Evolutionary conservation across 169 alveolate genomes (phyloP), one percentile per base, ranked within the genome.

Genomic region (Plasmodium cynomolgi): DNA sequence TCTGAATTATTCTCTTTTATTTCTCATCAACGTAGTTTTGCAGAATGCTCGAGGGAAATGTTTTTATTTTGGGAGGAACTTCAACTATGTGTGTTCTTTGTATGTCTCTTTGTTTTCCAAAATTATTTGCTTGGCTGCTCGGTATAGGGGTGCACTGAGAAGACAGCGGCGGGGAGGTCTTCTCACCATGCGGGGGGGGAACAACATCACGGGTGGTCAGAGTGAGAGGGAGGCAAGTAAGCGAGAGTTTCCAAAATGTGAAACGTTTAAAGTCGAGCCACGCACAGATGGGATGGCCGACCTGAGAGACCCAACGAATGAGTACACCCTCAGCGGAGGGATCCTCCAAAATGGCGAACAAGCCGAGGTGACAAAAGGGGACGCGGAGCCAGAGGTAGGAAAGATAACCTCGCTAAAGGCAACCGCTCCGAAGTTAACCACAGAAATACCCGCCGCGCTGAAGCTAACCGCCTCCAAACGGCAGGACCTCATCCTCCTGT

Each of bases 401-500:
- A n/a, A n/a, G n/a, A n/a, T n/a, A n/a, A n/a, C n/a, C n/a, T n/a
- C n/a, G n/a, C n/a, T n/a, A n/a, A n/a, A n/a, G n/a, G n/a, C n/a
- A n/a, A n/a, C n/a, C n/a, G n/a, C n/a, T n/a, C 7, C 11, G 11
- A 68, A 9, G 34, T 13, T 7, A 9, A 0, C 8, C 1, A 9
- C 17, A 72, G 33, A 20, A 23, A 4, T 5, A 0, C 7, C 17
- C 1, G 3, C 13, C 13, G 34, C 47, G 8, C 15, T 8, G 13
- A 2, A 20, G 15, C 41, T 8, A 20, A 23, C 17, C 41, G 23
- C 26, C 15, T 86, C 93, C 2, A 58, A 37, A 20, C 79, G 88
- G n/a, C 93, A 86, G 44, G 93, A 86, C 29, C 58, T 86, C 13
- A 86, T 86, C 47, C 56, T 86, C 13, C 71, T 86, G 17, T 86